Percentiles rank a stretch among this genome's conserved stretches.
Evolutionary conservation across 140 eudicot species (phyloP).

Genomic region (Stevia rebaudiana): DNA sequence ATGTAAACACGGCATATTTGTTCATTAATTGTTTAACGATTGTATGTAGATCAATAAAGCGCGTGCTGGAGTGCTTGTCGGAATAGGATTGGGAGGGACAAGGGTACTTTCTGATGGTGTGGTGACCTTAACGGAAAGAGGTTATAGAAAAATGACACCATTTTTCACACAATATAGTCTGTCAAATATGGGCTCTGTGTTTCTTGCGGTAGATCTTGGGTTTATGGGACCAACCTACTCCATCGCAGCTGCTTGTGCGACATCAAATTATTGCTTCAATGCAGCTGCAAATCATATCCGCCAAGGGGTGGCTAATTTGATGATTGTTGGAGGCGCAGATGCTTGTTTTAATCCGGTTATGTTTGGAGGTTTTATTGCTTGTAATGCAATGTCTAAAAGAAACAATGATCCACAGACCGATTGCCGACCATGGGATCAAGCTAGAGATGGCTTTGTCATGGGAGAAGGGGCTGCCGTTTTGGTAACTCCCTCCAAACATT

Average conservation of each 20-base stretch:
- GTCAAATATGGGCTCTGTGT: neutral
- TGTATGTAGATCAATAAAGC: neutral
- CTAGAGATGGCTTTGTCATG: constrained; percentile 7
- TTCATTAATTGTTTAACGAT: neutral
- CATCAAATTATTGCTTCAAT: neutral
- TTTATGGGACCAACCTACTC: constrained; percentile 14
- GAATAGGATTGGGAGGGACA: neutral
- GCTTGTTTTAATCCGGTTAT: neutral
- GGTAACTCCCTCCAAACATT: neutral
- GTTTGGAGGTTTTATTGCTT: neutral
- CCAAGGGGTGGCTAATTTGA: neutral
- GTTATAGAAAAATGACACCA: neutral
- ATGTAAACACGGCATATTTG: no score
- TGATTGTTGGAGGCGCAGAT: constrained; percentile 8
- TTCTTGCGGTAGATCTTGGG: neutral
- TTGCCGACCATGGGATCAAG: constrained; percentile 12
- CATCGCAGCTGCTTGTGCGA: constrained; percentile 9
- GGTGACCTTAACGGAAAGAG: neutral
- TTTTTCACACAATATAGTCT: neutral
- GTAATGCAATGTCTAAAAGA: constrained; percentile 1
- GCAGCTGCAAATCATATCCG: constrained; percentile 3
- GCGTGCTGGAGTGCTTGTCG: neutral
- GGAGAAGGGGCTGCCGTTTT: constrained; percentile 15
- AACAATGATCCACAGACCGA: constrained; percentile 6
- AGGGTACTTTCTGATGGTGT: neutral